Percentiles rank a stretch among this genome's conserved stretches.
Conservation (phyloP, 345 rosid genomes). For the Populus nigra region DNA sequence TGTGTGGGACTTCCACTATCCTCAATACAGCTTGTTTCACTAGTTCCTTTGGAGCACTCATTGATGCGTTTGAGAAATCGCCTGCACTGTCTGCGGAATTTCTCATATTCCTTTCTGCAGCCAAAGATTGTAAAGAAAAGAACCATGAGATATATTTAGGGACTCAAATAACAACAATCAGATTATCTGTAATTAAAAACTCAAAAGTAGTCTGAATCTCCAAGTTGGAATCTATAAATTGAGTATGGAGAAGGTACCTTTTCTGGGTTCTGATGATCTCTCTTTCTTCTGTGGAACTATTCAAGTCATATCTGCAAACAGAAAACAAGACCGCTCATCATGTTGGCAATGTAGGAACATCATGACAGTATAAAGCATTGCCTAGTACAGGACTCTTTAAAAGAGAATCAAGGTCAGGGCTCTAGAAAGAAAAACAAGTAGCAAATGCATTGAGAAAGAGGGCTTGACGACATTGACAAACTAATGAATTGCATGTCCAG, state of each 20-base stretch:
- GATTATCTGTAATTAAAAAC: neutral
- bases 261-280: slow-evolving; percentile 52
- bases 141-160: neutral
- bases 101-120: slow-evolving; percentile 79
- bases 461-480: neutral
- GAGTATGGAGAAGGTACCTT: slow-evolving; percentile 44
- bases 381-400: neutral
- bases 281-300: slow-evolving; percentile 79
- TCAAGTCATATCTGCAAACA: slow-evolving; percentile 64
- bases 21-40: slow-evolving; percentile 27
- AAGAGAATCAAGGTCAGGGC: neutral
- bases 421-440: neutral
- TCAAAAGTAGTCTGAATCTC: slow-evolving; percentile 1
- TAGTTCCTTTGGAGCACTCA: slow-evolving; percentile 37
- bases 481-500: neutral
- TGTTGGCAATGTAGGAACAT: neutral
- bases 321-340: neutral
- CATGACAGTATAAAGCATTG: neutral
- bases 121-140: slow-evolving; percentile 10
- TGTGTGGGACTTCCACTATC: slow-evolving; percentile 40
- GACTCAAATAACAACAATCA: neutral
- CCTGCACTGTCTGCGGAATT: slow-evolving; percentile 70
- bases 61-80: slow-evolving; percentile 43
- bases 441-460: neutral
- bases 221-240: neutral